These are phyloP conservation scores for Ganoderma lingzhi DNA, from an alignment of 1,284 basidiomycete genomes.

Conservation along the genomic window DNA sequence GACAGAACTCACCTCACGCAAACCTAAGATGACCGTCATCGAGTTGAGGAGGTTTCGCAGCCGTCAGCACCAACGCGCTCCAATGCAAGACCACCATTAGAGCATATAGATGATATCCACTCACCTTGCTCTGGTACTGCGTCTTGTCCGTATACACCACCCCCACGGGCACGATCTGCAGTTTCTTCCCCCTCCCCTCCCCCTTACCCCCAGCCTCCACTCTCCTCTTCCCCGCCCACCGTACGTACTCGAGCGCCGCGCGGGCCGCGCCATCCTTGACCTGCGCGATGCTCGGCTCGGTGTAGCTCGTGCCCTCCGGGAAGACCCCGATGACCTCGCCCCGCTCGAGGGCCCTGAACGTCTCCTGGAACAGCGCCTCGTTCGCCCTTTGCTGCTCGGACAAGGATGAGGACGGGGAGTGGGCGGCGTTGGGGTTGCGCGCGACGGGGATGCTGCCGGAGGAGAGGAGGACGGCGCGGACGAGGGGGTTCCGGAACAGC, in stretches of 20 bases:
- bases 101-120: slow-evolving; percentile 37
- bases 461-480: slow-evolving; percentile 78
- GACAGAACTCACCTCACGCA: slow-evolving; percentile 25
- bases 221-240: slow-evolving; percentile 63
- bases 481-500: slow-evolving; percentile 83
- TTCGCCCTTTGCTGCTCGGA: slow-evolving; percentile 78
- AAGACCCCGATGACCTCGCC: slow-evolving; percentile 93
- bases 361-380: slow-evolving; percentile 81
- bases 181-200: slow-evolving; percentile 39
- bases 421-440: slow-evolving; percentile 73
- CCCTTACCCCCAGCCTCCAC: slow-evolving; percentile 45
- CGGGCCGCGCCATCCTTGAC: slow-evolving; percentile 96
- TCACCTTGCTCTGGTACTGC: slow-evolving; percentile 85
- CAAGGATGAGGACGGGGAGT: slow-evolving; percentile 23
- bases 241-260: slow-evolving; percentile 91
- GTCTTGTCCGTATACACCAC: slow-evolving; percentile 95
- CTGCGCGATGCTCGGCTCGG: slow-evolving; percentile 89
- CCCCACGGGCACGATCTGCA: slow-evolving; percentile 76
- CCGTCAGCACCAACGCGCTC: neutral
- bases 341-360: slow-evolving; percentile 85
- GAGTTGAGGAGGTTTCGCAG: slow-evolving; percentile 2
- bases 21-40: slow-evolving; percentile 15
- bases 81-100: neutral
- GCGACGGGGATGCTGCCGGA: slow-evolving; percentile 97
- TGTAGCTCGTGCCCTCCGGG: slow-evolving; percentile 92